Evolutionary conservation across 1,284 basidiomycete genomes (phyloP), one percentile per base, ranked within the genome.

Genomic region (Fistulina hepatica): DNA sequence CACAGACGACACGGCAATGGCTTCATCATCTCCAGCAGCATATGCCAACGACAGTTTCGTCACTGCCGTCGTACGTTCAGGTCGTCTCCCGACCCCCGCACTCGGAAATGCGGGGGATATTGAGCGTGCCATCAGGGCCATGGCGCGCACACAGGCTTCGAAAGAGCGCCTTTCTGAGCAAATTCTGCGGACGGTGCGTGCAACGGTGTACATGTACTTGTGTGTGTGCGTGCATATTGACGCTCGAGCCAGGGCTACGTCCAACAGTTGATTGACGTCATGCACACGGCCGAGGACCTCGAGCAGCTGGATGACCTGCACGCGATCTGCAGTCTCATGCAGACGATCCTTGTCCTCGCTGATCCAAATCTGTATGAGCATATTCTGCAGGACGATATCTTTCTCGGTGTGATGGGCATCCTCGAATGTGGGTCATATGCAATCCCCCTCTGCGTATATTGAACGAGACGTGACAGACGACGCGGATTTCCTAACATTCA

Each of bases 311-410:
- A 82, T 27, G 85, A 91, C 50, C 64, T 99, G 38, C 94, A 97
- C 61, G 77, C 83, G 4, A 60, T 98, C 32, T 97, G 90, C 63
- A 79, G 74, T 47, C 73, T 97, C 47, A 92, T 95, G 80, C 92
- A 97, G 59, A 89, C 88, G 9, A 94, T 98, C 52, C 65, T 92
- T 95, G 77, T 90, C 66, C 73, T 97, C 52, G 97, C 97, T 56
- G 95, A 99, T 60, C 92, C 92, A 55, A 74, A 73, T 36, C 76
- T 99, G 52, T 92, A 94, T 56, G 95, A 99, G 60, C 85, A 93
- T 56, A 85, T 98, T 47, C 69, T 98, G 25, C 81, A 90, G 44
- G 94, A 98, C 52, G 86, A 94, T 32, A 66, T 93, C 41, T 97
- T 97, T 60, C 72, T 85, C 48, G 90, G 88, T 38, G 88, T 97